Percentiles rank a stretch among this genome's conserved stretches.
These are phyloP conservation scores for Angophora floribunda DNA, from an alignment of 345 rosid genomes.

Conservation along the genomic window DNA sequence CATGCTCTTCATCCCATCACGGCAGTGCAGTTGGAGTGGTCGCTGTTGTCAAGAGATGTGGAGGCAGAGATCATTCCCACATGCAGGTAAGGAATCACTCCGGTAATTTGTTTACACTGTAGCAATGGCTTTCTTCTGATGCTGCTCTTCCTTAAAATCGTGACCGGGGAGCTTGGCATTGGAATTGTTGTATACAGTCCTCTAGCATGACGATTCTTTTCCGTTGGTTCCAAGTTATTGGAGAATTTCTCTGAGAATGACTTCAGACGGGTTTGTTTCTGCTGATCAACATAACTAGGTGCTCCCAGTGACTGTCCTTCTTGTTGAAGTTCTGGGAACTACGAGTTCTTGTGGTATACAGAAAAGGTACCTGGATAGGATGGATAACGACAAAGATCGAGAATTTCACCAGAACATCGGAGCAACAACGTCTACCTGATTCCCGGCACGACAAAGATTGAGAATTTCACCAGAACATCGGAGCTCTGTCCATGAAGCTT, in stretches of 20 bases:
- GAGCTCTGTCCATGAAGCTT: conserved; percentile 50
- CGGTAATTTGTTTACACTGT: background rate
- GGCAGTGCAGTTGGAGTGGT: conserved; percentile 73
- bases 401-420: conserved; percentile 5
- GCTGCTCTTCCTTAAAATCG: background rate
- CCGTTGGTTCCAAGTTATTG: conserved; percentile 45
- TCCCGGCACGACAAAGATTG: conserved; percentile 61
- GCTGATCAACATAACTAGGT: background rate
- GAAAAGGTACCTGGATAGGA: too few relatives aligned
- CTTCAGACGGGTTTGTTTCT: conserved; percentile 24
- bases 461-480: conserved; percentile 48
- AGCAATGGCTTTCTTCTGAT: background rate
- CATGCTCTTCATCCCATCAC: conserved; percentile 74
- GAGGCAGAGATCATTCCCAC: conserved; percentile 55
- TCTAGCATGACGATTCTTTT: conserved; percentile 56
- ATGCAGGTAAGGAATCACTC: background rate
- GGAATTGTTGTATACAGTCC: conserved; percentile 72
- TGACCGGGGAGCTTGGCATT: conserved; percentile 60
- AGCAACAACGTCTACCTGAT: conserved; percentile 57
- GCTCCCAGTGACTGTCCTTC: background rate
- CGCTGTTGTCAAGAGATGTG: conserved; percentile 72
- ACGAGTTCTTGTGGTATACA: too few relatives aligned
- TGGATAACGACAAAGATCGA: background rate
- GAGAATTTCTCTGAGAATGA: conserved; percentile 32
- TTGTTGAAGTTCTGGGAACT: background rate